phyloP scores from a whole-genome alignment of 192 early-diverging fungal species.

The Polychytrium aggregatum region DNA sequence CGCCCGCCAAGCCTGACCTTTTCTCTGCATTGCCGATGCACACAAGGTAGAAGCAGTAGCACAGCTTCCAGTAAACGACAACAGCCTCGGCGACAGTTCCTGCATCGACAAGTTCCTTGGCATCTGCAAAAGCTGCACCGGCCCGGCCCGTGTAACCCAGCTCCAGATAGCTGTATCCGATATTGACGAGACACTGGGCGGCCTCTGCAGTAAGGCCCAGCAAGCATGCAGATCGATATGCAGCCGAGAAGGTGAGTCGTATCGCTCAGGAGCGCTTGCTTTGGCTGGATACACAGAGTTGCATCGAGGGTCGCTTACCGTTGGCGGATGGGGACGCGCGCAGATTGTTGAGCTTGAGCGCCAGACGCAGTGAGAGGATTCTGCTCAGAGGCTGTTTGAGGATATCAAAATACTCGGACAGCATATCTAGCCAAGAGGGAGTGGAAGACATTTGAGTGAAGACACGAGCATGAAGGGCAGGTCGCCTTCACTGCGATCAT shows the following conservation, averaged over 20 bases:
- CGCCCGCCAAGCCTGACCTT: constrained; percentile 18
- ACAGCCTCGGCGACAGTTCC: constrained; percentile 11
- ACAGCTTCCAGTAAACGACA: constrained; percentile 33
- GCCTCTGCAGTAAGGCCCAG: constrained; percentile 22
- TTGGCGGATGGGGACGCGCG: constrained; percentile 13
- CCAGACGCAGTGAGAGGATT: constrained; percentile 39
- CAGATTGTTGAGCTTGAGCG: constrained; percentile 46
- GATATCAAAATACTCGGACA: constrained; percentile 51
- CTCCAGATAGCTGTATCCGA: constrained; percentile 43
- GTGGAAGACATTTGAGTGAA: no score
- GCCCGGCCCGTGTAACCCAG: constrained; percentile 71
- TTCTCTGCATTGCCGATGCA: constrained; percentile 44
- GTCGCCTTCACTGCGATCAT: no score
- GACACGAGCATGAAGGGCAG: no score
- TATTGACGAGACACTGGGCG: constrained; percentile 27
- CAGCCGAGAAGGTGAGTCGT: neutral
- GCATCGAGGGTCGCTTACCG: constrained; percentile 13
- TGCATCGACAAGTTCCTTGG: constrained; percentile 25
- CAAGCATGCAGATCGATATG: neutral
- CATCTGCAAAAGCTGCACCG: constrained; percentile 38
- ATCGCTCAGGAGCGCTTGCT: neutral
- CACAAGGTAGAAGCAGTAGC: constrained; percentile 45
- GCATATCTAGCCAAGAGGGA: no score
- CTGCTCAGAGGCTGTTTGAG: constrained; percentile 40
- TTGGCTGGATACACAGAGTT: neutral